phyloP scores from a whole-genome alignment of 2,329 filamentous ascomycete species.

The Nothophoma quercina region DNA sequence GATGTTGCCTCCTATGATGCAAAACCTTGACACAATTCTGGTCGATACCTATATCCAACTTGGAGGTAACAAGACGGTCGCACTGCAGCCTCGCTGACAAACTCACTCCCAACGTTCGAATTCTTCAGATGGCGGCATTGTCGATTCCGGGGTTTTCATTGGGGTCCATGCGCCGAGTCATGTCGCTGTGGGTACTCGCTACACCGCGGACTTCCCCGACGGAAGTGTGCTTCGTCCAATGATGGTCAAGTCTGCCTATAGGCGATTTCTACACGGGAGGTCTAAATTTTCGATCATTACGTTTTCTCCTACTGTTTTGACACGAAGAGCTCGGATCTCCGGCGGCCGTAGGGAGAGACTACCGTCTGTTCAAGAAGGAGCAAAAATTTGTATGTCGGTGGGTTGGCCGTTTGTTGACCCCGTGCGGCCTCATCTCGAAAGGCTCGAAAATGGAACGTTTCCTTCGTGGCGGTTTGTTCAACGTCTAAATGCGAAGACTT shows the following conservation, averaged over 20 bases:
- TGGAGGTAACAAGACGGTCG: background rate
- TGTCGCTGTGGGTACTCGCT: slow-evolving; percentile 12
- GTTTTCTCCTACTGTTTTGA: background rate
- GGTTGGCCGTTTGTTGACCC: background rate
- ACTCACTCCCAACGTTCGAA: background rate
- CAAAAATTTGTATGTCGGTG: background rate
- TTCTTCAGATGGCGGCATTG: slow-evolving; percentile 9
- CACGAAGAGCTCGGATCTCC: background rate
- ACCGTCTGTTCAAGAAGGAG: background rate
- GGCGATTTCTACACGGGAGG: background rate
- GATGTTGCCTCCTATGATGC: background rate
- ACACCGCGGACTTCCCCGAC: slow-evolving; percentile 19
- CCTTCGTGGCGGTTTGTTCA: no score
- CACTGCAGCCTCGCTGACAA: background rate
- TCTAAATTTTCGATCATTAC: slow-evolving; percentile 4
- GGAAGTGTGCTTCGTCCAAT: slow-evolving; percentile 8
- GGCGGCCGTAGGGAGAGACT: background rate
- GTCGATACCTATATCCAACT: background rate
- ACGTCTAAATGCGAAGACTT: no score
- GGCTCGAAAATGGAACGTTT: no score
- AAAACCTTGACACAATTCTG: background rate
- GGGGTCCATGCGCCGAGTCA: slow-evolving; percentile 10
- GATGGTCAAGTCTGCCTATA: slow-evolving; percentile 2
- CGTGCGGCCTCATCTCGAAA: no score
- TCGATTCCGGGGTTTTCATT: slow-evolving; percentile 12